Evolutionary conservation across 2,329 filamentous ascomycete species (phyloP).

Genomic region (Sporothrix pallida): DNA sequence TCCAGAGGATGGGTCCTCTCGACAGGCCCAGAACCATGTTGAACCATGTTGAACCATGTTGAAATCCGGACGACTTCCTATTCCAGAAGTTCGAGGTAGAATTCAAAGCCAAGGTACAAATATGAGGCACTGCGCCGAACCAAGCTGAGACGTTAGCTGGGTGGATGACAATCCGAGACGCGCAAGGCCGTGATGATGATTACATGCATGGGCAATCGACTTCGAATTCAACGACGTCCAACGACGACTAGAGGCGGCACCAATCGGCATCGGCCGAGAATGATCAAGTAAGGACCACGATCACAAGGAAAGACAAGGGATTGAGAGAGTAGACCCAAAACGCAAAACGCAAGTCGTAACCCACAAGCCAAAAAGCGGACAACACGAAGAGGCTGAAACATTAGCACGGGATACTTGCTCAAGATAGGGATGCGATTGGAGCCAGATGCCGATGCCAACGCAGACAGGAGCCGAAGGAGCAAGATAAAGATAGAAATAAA

Average conservation of each 20-base stretch:
- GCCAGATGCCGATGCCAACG: background rate
- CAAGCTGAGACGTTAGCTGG: background rate
- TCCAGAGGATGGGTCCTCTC: background rate
- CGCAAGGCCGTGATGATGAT: background rate
- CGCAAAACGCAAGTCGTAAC: background rate
- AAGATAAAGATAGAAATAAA: constrained; percentile 6
- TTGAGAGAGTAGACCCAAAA: background rate
- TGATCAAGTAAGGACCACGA: background rate
- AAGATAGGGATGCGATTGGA: constrained; percentile 11
- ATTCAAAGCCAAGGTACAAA: background rate
- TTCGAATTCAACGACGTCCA: background rate
- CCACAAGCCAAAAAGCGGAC: background rate
- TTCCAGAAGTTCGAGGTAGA: background rate
- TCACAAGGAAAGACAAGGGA: background rate
- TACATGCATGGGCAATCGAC: background rate
- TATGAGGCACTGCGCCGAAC: background rate
- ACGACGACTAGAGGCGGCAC: background rate
- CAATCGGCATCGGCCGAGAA: background rate
- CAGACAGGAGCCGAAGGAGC: background rate
- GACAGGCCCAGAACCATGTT: background rate
- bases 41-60: background rate
- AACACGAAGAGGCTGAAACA: constrained; percentile 20
- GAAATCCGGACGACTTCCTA: background rate
- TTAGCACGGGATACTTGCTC: background rate
- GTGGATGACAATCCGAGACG: constrained; percentile 5